These are phyloP conservation scores for Leishmania guyanensis DNA, from an alignment of 208 protist species.

Conservation along the genomic window DNA sequence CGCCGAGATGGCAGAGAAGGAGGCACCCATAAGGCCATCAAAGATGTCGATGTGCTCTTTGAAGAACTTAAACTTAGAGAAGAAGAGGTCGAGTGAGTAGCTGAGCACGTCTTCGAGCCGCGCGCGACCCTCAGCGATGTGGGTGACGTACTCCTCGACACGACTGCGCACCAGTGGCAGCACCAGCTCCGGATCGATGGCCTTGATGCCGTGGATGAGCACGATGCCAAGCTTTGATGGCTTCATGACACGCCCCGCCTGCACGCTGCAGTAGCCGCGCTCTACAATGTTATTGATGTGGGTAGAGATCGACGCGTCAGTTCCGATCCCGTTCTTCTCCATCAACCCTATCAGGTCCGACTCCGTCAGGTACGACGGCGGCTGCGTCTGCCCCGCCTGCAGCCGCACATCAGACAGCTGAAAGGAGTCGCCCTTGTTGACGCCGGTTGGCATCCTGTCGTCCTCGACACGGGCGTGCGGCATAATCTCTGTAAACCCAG, in stretches of 20 bases:
- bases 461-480: constrained; percentile 70
- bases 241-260: constrained; percentile 85
- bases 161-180: constrained; percentile 89
- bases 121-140: constrained; percentile 92
- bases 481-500: constrained; percentile 89
- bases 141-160: constrained; percentile 93
- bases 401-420: constrained; percentile 79
- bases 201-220: constrained; percentile 92
- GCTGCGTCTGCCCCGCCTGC: constrained; percentile 83
- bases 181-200: constrained; percentile 95
- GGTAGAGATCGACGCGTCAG: constrained; percentile 99
- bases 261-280: constrained; percentile 89
- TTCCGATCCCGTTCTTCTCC: constrained; percentile 98
- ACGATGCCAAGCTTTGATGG: constrained; percentile 95
- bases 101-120: constrained; percentile 82
- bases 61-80: constrained; percentile 92
- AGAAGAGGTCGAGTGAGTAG: constrained; percentile 84
- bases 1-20: constrained; percentile 86
- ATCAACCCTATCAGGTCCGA: constrained; percentile 97
- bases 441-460: constrained; percentile 72
- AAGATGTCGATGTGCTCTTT: constrained; percentile 92
- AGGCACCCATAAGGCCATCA: constrained; percentile 94
- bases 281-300: constrained; percentile 98
- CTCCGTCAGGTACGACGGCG: constrained; percentile 97
- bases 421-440: constrained; percentile 73